phyloP scores from a whole-genome alignment of 208 protist genomes.

The Naegleria fowleri region DNA sequence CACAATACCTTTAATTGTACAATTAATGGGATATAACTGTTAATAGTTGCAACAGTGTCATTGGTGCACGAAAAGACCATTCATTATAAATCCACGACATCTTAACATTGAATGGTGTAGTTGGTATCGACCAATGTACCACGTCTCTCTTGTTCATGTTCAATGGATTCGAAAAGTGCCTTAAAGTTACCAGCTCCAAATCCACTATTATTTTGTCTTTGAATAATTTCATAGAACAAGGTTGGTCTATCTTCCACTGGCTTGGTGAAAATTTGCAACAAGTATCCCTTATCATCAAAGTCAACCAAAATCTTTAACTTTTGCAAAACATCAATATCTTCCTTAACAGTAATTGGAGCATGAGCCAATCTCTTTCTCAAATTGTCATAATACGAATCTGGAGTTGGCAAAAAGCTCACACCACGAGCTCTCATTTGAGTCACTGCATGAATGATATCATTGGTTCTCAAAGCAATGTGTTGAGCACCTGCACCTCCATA shows the following conservation, averaged over 20 bases:
- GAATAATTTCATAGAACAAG: constrained; percentile 75
- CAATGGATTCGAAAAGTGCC: constrained; percentile 61
- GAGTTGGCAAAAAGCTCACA: constrained; percentile 61
- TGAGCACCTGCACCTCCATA: constrained; percentile 73
- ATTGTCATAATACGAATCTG: constrained; percentile 59
- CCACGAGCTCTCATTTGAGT: constrained; percentile 18
- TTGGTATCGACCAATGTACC: constrained; percentile 16
- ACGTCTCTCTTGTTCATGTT: constrained; percentile 37
- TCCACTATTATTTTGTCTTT: constrained; percentile 58
- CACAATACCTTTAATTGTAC: no score
- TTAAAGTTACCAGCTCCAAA: constrained; percentile 76
- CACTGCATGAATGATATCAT: constrained; percentile 54
- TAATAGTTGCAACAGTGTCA: no score
- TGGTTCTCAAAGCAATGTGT: constrained; percentile 64
- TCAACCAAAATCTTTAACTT: constrained; percentile 65
- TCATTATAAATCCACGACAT: no score
- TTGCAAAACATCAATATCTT: constrained; percentile 51
- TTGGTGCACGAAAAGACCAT: no score
- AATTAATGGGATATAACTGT: no score
- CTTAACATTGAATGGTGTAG: neutral
- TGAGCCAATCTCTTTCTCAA: constrained; percentile 46
- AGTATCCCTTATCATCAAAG: constrained; percentile 65
- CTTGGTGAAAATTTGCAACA: constrained; percentile 79
- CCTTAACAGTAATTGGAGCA: constrained; percentile 45
- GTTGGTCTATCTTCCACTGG: constrained; percentile 70